Base-by-base conservation (phyloP, 495 filamentous ascomycete species). In the Cudoniella acicularis region DNA sequence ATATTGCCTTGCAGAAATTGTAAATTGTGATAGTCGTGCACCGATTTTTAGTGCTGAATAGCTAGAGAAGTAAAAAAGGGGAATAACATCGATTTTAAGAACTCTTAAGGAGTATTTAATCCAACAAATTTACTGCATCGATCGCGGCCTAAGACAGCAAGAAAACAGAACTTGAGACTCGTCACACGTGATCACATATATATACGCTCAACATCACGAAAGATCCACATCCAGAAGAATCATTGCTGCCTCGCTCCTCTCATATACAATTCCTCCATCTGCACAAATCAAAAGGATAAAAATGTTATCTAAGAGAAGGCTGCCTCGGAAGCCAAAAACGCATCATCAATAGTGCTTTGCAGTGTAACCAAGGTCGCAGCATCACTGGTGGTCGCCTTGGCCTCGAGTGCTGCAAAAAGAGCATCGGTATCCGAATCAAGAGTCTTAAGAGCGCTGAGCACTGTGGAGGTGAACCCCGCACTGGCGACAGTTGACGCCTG, bases 391-490 rank as follows among this genome's bases (percentile, higher is more conserved):
- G 23, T 40, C 26, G 25, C 16, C 3, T 27, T 36, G 3, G 26
- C 56, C 48, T 40, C 30, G 36, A 52, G n/a, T 43, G 48, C 56
- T 9, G 41, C 30, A 17, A 59, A 51, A 11, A 59, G 47, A 18
- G 30, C 30, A 41, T 52, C 27, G 2, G 56, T 49, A 27, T 26
- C 48, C n/a, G 45, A 52, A 21, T 9, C 25, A 18, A 59, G 27
- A 11, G 18, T 47, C 2, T 18, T 20, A 9, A 59, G 40, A 22
- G 30, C 40, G 13, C 48, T 46, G 9, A n/a, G 20, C 11, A 59
- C 48, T 8, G 23, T 25, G 1, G 48, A 52, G 13, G 49, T 59
- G 16, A 43, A 45, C 1, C 56, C 56, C 2, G 49, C 49, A 16
- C 27, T 27, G 18, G 48, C 23, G 17, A 59, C 47, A 26, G 41